Conservation (phyloP, 306 rosid species). For the Trifolium dubium region DNA sequence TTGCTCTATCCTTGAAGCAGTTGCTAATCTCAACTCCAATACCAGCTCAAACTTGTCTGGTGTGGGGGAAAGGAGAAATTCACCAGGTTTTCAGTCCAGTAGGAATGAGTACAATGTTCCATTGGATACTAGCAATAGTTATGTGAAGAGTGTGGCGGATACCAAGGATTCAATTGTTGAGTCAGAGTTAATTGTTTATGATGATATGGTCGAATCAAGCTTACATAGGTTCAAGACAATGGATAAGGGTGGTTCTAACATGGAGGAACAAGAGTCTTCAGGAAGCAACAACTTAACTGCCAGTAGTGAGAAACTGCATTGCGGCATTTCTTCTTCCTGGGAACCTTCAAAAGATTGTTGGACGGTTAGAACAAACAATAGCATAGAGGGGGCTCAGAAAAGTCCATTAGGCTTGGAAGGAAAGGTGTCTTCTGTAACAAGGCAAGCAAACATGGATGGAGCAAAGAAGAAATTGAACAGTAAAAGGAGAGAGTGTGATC, state of each 20-base stretch:
- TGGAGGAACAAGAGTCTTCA: conserved; percentile 81
- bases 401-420: conserved; percentile 38
- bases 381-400: conserved; percentile 47
- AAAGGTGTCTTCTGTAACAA: conserved; percentile 38
- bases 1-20: conserved; percentile 92
- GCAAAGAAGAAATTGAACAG: conserved; percentile 45
- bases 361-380: conserved; percentile 50
- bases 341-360: conserved; percentile 73
- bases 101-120: conserved; percentile 48
- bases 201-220: conserved; percentile 79
- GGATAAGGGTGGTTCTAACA: conserved; percentile 52
- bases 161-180: conserved; percentile 70
- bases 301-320: conserved; percentile 48
- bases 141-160: conserved; percentile 46
- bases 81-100: conserved; percentile 28
- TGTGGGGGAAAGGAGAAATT: conserved; percentile 50
- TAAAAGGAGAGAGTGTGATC: conserved; percentile 51
- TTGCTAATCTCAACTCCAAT: conserved; percentile 83
- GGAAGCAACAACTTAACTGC: conserved; percentile 71
- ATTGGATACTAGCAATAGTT: conserved; percentile 17
- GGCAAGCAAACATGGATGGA: conserved; percentile 35
- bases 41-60: conserved; percentile 54
- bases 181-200: conserved; percentile 63
- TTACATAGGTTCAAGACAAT: conserved; percentile 88
- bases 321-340: conserved; percentile 62